Evolutionary conservation across 148 eudicot genomes (phyloP).

Genomic region (Amaranthus cruentus): DNA sequence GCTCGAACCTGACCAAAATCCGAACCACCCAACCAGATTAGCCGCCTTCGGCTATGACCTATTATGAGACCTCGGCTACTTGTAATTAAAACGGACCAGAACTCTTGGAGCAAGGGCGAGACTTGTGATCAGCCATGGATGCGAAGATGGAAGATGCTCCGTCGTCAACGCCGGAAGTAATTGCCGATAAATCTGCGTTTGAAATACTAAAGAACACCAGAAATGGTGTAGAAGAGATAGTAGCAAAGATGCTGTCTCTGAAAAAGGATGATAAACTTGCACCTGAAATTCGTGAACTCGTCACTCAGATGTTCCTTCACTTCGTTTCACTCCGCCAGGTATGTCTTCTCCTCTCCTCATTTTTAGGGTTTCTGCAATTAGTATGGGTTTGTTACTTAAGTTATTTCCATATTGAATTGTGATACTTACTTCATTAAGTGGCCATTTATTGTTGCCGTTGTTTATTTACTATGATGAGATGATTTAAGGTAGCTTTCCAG

Average conservation of each 20-base stretch:
- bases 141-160: slow-evolving; percentile 24
- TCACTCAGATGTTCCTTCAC: slow-evolving; percentile 73
- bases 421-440: not conserved
- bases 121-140: slow-evolving; percentile 11
- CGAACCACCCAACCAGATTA: no score
- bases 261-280: slow-evolving; percentile 51
- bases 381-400: not conserved
- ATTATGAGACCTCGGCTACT: no score
- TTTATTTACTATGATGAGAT: not conserved
- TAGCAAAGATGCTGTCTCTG: slow-evolving; percentile 61
- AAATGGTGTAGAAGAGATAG: slow-evolving; percentile 60
- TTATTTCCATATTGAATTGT: not conserved
- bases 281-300: slow-evolving; percentile 57
- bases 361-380: slow-evolving; percentile 1
- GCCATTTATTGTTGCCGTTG: not conserved
- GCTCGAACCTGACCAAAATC: no score
- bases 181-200: slow-evolving; percentile 36
- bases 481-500: not conserved
- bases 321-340: slow-evolving; percentile 94
- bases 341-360: not conserved
- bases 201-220: slow-evolving; percentile 53
- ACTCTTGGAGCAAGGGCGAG: no score
- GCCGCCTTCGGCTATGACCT: no score
- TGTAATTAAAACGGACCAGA: no score
- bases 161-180: not conserved